Conservation (phyloP, 495 filamentous ascomycete genomes). For the Articulospora tetracladia region DNA sequence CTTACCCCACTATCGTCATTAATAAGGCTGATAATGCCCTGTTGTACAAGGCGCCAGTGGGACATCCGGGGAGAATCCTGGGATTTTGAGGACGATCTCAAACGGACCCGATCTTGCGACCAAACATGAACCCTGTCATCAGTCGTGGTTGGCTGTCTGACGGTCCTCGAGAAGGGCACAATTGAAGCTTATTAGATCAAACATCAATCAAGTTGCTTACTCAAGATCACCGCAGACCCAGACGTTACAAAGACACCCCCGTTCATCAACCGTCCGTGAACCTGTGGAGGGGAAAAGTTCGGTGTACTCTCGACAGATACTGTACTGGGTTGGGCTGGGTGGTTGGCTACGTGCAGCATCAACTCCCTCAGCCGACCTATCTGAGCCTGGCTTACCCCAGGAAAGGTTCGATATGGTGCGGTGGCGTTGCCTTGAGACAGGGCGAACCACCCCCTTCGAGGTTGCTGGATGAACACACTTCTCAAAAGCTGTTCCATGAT, state of each 20-base stretch:
- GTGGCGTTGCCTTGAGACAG: constrained; percentile 23
- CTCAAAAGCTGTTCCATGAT: constrained; percentile 11
- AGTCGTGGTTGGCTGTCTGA: constrained; percentile 1
- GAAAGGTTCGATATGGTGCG: constrained; percentile 17
- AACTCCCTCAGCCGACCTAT: constrained; percentile 22
- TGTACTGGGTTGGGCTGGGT: background rate
- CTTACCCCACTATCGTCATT: constrained; percentile 6
- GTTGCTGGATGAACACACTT: constrained; percentile 19
- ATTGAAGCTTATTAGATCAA: background rate
- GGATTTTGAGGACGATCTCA: constrained; percentile 24
- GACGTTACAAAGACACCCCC: constrained; percentile 21
- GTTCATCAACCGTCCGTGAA: constrained; percentile 12
- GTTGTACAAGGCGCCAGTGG: constrained; percentile 15
- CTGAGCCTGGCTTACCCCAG: constrained; percentile 24
- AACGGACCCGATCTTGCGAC: constrained; percentile 22
- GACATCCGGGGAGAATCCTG: constrained; percentile 20
- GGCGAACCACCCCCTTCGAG: constrained; percentile 24
- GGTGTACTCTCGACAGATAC: background rate
- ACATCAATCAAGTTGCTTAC: constrained; percentile 19
- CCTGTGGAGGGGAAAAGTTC: constrained; percentile 2
- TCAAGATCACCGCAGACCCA: constrained; percentile 18
- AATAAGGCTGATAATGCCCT: constrained; percentile 23
- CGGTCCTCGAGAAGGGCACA: background rate
- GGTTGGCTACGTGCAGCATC: constrained; percentile 18
- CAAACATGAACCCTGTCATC: constrained; percentile 20